These are phyloP conservation scores for Sequoia sempervirens DNA, from an alignment of 75 land plant genomes.

Conservation along the genomic window DNA sequence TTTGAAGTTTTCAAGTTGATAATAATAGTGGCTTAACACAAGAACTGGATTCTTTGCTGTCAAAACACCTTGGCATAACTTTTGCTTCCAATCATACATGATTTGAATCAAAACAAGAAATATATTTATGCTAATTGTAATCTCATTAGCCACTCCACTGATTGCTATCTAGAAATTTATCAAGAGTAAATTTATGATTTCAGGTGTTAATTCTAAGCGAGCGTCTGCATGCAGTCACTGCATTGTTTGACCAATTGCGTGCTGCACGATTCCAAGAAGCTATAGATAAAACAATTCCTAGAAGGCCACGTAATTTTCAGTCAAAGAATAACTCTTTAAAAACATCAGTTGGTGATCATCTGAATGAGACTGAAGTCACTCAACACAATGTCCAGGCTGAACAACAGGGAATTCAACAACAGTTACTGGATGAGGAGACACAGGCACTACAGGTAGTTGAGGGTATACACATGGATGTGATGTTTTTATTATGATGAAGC, in stretches of 20 bases:
- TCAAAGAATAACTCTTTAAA: constrained; percentile 13
- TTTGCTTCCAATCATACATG: background rate
- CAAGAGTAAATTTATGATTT: constrained; percentile 4
- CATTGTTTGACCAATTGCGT: constrained; percentile 73
- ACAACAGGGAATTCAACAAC: constrained; percentile 46
- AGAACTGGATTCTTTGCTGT: background rate
- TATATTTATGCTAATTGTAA: background rate
- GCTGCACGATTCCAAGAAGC: constrained; percentile 77
- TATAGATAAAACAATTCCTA: constrained; percentile 65
- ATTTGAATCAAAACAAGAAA: background rate
- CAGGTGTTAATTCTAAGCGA: constrained; percentile 93
- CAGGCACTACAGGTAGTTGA: constrained; percentile 82
- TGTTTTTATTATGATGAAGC: background rate
- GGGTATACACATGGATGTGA: background rate
- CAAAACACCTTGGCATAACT: background rate
- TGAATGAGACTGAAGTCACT: constrained; percentile 9
- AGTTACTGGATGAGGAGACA: constrained; percentile 85
- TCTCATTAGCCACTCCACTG: background rate
- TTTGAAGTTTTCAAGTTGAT: background rate
- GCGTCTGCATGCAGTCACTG: constrained; percentile 70
- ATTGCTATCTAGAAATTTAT: background rate
- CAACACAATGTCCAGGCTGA: constrained; percentile 23
- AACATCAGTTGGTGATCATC: constrained; percentile 11
- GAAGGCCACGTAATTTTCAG: constrained; percentile 38
- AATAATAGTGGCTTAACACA: background rate